These are phyloP conservation scores for Mycena vitilis DNA, from an alignment of 768 basidiomycete species.

Conservation along the genomic window DNA sequence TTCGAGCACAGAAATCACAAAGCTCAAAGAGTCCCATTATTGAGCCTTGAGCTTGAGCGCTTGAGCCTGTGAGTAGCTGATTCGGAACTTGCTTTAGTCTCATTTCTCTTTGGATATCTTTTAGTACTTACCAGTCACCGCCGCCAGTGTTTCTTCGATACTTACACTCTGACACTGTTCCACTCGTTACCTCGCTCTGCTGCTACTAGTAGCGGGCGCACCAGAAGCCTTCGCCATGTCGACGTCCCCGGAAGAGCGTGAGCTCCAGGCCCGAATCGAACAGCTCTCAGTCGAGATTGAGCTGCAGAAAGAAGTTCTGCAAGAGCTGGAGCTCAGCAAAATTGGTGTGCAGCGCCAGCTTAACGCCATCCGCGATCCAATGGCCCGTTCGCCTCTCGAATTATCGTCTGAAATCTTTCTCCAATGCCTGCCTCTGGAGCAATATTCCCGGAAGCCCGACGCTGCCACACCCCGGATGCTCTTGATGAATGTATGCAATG, in stretches of 20 bases:
- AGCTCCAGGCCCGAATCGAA: not conserved
- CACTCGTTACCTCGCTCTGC: too few species aligned
- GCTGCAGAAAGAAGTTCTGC: not conserved
- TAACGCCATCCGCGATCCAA: not conserved
- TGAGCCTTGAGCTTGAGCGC: too few species aligned
- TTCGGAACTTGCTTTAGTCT: too few species aligned
- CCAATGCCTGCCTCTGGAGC: not conserved
- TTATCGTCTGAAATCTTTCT: slow-evolving; percentile 8
- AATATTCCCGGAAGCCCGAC: not conserved
- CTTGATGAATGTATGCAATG: not conserved
- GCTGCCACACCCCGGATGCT: not conserved
- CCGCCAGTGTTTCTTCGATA: too few species aligned
- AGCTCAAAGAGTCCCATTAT: too few species aligned
- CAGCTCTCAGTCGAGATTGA: not conserved
- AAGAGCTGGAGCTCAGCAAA: not conserved
- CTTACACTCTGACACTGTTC: too few species aligned
- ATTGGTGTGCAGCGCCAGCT: not conserved
- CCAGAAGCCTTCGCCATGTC: too few species aligned
- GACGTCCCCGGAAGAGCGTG: not conserved
- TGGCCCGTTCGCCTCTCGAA: slow-evolving; percentile 6
- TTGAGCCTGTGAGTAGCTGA: too few species aligned
- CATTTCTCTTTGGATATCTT: too few species aligned
- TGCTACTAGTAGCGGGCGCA: too few species aligned
- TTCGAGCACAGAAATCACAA: too few species aligned
- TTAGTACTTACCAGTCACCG: too few species aligned